Base-by-base conservation (phyloP, 169 alveolate genomes). In the Fabrea salina region DNA sequence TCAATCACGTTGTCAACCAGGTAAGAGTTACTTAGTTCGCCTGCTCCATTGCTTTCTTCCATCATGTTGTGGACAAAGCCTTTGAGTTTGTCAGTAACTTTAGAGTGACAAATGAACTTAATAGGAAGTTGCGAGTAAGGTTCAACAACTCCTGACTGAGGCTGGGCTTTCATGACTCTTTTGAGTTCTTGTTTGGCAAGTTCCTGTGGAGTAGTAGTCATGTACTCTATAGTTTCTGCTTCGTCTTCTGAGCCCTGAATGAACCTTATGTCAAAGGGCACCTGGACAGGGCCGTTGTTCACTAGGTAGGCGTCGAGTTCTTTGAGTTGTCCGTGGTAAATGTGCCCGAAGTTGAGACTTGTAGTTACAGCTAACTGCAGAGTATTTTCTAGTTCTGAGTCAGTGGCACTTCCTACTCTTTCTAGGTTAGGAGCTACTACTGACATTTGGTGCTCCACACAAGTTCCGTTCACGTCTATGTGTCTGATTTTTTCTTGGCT, bases 281-380 rank as follows among this genome's bases (percentile, higher is more conserved):
- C 89, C 47, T 83, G 83, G 74, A 82, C 83, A 5, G 95, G 95
- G 25, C 95, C 95, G 82, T 87, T 87, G 75, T 90, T 90, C 13
- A 87, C 93, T 44, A 88, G 58, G 79, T 85, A 91, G 0, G 92
- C 94, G 16, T 75, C 83, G 47, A 87, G 83, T 77, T 86, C 90
- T 80, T 91, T 84, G 50, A 79, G 75, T 82, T 91, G 92, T 8
- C 96, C 96, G 82, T 85, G 89, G 80, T 91, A 91, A 59, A 91
- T 86, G 25, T 87, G 76, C 1, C 94, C 95, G 56, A 90, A 90
- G 72, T 87, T 86, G 27, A 89, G 75, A 47, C 85, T 80, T 32
- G 84, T 84, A 0, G 41, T 67, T 1, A 43, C 74, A 82, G 91
- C 47, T 84, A 83, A 5, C 89, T 92, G 25, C 89, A 89, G 0